These are phyloP conservation scores for Pistacia integerrima DNA, from an alignment of 345 rosid species.

Conservation along the genomic window DNA sequence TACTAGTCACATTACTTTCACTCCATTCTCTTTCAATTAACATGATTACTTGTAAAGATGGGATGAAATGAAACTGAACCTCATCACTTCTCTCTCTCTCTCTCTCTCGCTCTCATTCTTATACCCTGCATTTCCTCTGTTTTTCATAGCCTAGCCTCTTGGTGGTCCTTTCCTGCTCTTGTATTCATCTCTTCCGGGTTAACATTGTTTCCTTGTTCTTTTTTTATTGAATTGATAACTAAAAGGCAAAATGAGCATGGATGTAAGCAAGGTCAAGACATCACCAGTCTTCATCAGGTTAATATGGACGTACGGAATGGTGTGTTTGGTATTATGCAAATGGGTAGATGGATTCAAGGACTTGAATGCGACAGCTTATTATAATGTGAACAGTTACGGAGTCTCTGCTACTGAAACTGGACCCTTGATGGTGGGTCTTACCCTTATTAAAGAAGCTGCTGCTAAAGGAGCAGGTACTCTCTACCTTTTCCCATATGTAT, in stretches of 20 bases:
- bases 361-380: constrained; percentile 20
- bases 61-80: too few species aligned
- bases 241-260: background rate
- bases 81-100: too few species aligned
- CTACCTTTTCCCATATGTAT: background rate
- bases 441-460: constrained; percentile 34
- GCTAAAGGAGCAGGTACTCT: constrained; percentile 39
- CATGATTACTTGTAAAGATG: too few species aligned
- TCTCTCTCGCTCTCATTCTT: background rate
- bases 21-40: too few species aligned
- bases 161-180: background rate
- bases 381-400: constrained; percentile 12
- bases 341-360: constrained; percentile 27
- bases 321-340: constrained; percentile 18
- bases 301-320: background rate
- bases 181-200: too few species aligned
- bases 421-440: constrained; percentile 37
- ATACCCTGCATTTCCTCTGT: background rate
- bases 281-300: background rate
- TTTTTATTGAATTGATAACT: background rate
- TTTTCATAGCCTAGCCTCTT: background rate
- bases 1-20: too few species aligned
- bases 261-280: background rate
- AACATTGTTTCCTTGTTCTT: too few species aligned
- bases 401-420: background rate